Percentiles rank a stretch among this genome's conserved stretches.
Conservation (phyloP, 768 basidiomycete species). For the Suillus clintonianus region DNA sequence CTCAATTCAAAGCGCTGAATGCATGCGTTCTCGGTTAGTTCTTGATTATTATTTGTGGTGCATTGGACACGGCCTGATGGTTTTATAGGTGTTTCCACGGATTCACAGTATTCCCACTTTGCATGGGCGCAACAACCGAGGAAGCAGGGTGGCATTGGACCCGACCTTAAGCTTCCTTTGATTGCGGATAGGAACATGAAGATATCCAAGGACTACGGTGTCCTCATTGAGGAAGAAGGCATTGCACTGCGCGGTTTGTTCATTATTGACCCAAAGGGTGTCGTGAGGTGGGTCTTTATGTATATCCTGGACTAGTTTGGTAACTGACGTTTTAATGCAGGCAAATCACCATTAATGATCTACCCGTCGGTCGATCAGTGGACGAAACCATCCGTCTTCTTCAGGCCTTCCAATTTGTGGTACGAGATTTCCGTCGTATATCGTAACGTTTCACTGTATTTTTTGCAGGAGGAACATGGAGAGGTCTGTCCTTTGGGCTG, state of each 20-base stretch:
- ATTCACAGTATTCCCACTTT: conserved; percentile 86
- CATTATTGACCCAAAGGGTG: conserved; percentile 84
- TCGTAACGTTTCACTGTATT: conserved; percentile 2
- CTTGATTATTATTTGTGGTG: too few relatives aligned
- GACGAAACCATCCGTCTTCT: conserved; percentile 90
- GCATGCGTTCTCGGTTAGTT: conserved; percentile 74
- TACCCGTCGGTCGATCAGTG: conserved; percentile 93
- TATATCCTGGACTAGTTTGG: background rate
- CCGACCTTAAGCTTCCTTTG: conserved; percentile 82
- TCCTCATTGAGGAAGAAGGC: conserved; percentile 86
- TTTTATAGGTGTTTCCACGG: conserved; percentile 74
- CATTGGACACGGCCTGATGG: conserved; percentile 6
- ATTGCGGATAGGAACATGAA: conserved; percentile 78
- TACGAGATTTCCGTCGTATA: conserved; percentile 33
- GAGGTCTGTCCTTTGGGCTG: conserved; percentile 95
- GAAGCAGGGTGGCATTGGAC: conserved; percentile 87
- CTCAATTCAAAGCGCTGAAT: conserved; percentile 71
- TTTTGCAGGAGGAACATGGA: conserved; percentile 73
- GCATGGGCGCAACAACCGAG: conserved; percentile 85
- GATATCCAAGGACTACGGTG: conserved; percentile 84
- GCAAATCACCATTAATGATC: conserved; percentile 88
- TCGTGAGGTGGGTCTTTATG: conserved; percentile 49
- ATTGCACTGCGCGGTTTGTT: conserved; percentile 86
- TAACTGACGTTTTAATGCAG: conserved; percentile 32
- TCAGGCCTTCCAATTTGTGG: conserved; percentile 91